Base-by-base conservation (phyloP, 2,329 filamentous ascomycete genomes). In the Fusarium marasasianum region DNA sequence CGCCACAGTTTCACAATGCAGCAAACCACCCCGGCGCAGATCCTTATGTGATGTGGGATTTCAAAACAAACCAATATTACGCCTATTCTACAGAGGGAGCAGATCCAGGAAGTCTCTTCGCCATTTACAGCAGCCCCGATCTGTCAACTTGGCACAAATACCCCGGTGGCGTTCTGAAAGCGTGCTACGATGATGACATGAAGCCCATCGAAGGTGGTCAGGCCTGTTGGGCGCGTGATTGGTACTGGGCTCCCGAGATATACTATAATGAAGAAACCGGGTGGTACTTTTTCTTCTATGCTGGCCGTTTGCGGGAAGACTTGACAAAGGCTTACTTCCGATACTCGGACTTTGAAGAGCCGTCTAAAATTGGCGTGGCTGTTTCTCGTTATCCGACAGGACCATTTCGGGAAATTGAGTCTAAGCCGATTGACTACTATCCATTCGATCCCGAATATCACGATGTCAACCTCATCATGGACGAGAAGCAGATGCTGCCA, bases 241-340 rank as follows among this genome's bases (percentile, higher is more conserved):
- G 81, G 81, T 73, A 72, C n/a, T 82, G 81, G 81, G 81, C 81
- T 12, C 81, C 81, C 4, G 81, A 82, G 75, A 81, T 77, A 9
- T 82, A 82, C 60, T 76, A 81, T 73, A 82, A 82, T 44, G 77
- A 80, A 29, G 74, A 77, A 68, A 82, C 81, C 7, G 81, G 79
- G 15, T 82, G 81, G 81, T 82, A 82, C 59, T 82, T 81, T 47
- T 81, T 82, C 73, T 79, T 82, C 75, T 82, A 81, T 40, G 80
- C 81, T 18, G 81, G 79, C 2, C 80, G 81, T 9, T 67, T 82
- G 41, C 80, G 76, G 37, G 76, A 81, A 60, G 78, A 82, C 47
- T 26, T 81, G 58, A 51, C 81, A 15, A 80, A 79, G 48, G 73
- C 80, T 56, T 71, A 82, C 59, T 82, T 82, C 54, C 77, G 78